phyloP scores from a whole-genome alignment of 1,284 basidiomycete genomes.

The Moesziomyces sp. region DNA sequence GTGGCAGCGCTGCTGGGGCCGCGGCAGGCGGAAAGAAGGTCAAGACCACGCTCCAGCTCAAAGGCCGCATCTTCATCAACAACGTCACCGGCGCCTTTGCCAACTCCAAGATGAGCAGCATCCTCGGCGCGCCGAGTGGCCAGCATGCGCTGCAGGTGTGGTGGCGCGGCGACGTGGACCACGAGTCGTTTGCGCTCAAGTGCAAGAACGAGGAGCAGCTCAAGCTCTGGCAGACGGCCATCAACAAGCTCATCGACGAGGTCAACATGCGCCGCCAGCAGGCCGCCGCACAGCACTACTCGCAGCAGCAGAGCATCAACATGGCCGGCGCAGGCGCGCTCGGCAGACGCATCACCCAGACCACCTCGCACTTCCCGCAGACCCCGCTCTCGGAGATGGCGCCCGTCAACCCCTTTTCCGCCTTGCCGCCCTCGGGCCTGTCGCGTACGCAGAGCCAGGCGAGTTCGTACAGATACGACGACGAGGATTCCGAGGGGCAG shows the following conservation, averaged over 20 bases:
- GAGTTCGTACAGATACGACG: constrained; percentile 45
- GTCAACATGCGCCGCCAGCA: constrained; percentile 54
- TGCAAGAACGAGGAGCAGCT: constrained; percentile 93
- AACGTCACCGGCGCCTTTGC: constrained; percentile 83
- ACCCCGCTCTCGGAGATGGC: constrained; percentile 57
- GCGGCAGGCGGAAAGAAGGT: constrained; percentile 48
- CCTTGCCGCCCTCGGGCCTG: constrained; percentile 19
- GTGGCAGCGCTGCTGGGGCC: constrained; percentile 4
- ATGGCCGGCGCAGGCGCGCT: constrained; percentile 56
- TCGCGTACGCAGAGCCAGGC: constrained; percentile 49
- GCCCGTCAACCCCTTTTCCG: constrained; percentile 48
- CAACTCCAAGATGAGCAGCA: constrained; percentile 68
- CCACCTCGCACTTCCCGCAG: constrained; percentile 55
- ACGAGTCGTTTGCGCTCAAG: constrained; percentile 90
- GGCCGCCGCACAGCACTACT: constrained; percentile 37
- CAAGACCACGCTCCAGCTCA: constrained; percentile 83
- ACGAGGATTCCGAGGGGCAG: constrained; percentile 29
- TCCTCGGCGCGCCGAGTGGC: constrained; percentile 46
- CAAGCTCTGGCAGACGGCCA: constrained; percentile 87
- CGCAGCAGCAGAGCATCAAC: constrained; percentile 48
- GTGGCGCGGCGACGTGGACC: constrained; percentile 91
- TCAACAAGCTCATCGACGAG: constrained; percentile 84
- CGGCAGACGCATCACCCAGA: constrained; percentile 50
- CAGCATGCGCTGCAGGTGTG: constrained; percentile 78
- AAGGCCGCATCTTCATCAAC: constrained; percentile 96